phyloP scores from a whole-genome alignment of 768 basidiomycete genomes.

The Amanita jacksonii region DNA sequence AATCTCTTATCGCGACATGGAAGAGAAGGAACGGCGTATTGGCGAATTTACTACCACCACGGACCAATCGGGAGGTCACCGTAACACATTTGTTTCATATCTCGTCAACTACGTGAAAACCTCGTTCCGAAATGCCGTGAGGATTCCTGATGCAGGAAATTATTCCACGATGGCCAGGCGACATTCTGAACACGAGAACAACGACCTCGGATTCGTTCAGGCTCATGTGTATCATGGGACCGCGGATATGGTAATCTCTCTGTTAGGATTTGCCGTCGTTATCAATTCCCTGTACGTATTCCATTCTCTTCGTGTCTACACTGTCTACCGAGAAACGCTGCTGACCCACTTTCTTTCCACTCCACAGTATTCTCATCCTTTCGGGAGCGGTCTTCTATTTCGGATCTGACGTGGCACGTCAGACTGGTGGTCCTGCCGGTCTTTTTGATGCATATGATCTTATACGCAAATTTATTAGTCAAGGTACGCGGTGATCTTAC shows the following conservation, averaged over 20 bases:
- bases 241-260: slow-evolving; percentile 53
- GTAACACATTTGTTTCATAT: slow-evolving; percentile 5
- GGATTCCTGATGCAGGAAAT: slow-evolving; percentile 24
- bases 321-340: slow-evolving; percentile 1
- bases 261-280: slow-evolving; percentile 78
- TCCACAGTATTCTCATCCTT: slow-evolving; percentile 64
- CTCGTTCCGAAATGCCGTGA: slow-evolving; percentile 25
- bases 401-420: slow-evolving; percentile 21
- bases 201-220: slow-evolving; percentile 41
- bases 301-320: neutral
- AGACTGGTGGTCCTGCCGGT: slow-evolving; percentile 42
- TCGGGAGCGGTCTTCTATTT: slow-evolving; percentile 76
- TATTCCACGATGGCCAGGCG: slow-evolving; percentile 27
- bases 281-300: slow-evolving; percentile 71
- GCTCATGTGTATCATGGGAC: slow-evolving; percentile 60
- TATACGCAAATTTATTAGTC: slow-evolving; percentile 57
- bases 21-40: slow-evolving; percentile 12
- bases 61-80: neutral
- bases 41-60: neutral
- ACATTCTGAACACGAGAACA: slow-evolving; percentile 50
- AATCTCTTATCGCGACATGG: slow-evolving; percentile 27
- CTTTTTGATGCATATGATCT: slow-evolving; percentile 80
- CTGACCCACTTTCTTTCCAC: neutral
- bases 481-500: slow-evolving; percentile 32
- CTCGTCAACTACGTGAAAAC: slow-evolving; percentile 15